Conservation (phyloP, 2,329 filamentous ascomycete genomes). For the Parastagonospora avenae region DNA sequence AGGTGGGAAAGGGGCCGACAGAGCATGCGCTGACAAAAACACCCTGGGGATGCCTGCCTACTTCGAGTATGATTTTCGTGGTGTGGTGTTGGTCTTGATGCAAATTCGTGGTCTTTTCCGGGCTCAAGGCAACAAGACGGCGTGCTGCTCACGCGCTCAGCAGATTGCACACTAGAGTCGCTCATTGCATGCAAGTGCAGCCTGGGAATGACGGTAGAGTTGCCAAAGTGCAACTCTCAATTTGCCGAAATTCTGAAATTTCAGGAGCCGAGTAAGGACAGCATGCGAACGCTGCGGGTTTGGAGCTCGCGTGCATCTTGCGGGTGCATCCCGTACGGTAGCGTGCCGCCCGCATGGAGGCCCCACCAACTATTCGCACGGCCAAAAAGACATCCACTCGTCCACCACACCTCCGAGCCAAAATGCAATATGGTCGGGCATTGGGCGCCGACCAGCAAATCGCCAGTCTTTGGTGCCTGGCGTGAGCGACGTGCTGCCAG, state of each 20-base stretch:
- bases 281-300: conserved; percentile 24
- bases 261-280: conserved; percentile 11
- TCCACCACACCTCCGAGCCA: conserved; percentile 15
- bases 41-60: too few species aligned
- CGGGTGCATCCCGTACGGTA: conserved; percentile 21
- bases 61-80: too few species aligned
- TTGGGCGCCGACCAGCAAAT: conserved; percentile 34
- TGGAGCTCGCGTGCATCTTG: conserved; percentile 6
- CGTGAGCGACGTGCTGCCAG: conserved; percentile 13
- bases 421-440: conserved; percentile 26
- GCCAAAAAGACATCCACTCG: conserved; percentile 20
- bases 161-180: neutral
- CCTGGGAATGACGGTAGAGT: conserved; percentile 11
- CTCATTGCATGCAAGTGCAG: neutral
- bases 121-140: conserved; percentile 32
- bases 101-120: conserved; percentile 9
- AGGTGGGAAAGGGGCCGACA: conserved; percentile 6
- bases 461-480: conserved; percentile 25
- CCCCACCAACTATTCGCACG: conserved; percentile 26
- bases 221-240: neutral
- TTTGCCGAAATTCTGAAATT: conserved; percentile 3
- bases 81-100: too few species aligned
- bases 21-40: neutral
- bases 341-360: conserved; percentile 16
- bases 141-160: conserved; percentile 19